A percentile compares a stretch with the other conserved stretches of the same genome.
phyloP scores from a whole-genome alignment of 257 asterid genomes.

The Jasminum sambac region DNA sequence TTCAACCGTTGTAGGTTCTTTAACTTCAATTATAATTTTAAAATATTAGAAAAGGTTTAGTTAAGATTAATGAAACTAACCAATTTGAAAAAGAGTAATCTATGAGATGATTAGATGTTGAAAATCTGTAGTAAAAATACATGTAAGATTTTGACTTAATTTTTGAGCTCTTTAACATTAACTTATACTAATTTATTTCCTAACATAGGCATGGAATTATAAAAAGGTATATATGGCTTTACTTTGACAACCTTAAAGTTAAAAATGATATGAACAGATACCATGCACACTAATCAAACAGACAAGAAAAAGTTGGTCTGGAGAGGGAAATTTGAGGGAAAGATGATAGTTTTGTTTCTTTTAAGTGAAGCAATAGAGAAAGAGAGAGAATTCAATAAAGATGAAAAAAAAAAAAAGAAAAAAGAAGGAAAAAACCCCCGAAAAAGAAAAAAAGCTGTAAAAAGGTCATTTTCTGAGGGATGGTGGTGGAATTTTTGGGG shows the following conservation, averaged over 20 bases:
- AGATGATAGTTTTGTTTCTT: conserved; percentile 46
- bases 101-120: no score
- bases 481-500: conserved; percentile 47
- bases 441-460: conserved; percentile 43
- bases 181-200: no score
- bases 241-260: not conserved
- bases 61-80: no score
- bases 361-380: conserved; percentile 58
- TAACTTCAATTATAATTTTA: no score
- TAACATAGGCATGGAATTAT: no score
- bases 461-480: conserved; percentile 54
- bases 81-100: no score
- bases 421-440: conserved; percentile 28
- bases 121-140: no score
- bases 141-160: no score
- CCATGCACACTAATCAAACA: conserved; percentile 30
- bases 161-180: no score
- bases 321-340: conserved; percentile 39
- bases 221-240: no score
- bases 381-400: conserved; percentile 29
- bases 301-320: conserved; percentile 33
- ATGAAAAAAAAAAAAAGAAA: conserved; percentile 41
- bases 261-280: conserved; percentile 22
- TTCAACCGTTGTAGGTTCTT: no score
- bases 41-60: no score